phyloP scores from a whole-genome alignment of 331 rosid species.

The Quercus phellos region DNA sequence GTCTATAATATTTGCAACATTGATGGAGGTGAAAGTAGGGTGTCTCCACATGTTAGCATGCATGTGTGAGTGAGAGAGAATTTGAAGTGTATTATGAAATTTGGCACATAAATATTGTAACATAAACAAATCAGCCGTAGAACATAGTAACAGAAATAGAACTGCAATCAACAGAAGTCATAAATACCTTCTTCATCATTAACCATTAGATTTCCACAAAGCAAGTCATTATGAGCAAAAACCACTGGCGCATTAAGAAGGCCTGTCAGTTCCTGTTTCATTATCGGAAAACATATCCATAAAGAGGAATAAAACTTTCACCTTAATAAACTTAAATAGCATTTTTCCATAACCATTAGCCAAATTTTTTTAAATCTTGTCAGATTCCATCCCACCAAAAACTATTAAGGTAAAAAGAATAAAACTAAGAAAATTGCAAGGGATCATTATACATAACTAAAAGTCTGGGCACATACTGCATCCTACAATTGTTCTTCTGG shows the following conservation, averaged over 20 bases:
- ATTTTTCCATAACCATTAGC: background rate
- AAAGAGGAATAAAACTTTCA: conserved; percentile 2
- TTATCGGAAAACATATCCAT: conserved; percentile 24
- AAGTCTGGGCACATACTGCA: background rate
- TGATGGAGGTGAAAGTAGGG: background rate
- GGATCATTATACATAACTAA: background rate
- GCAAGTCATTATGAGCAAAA: conserved; percentile 90
- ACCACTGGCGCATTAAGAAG: conserved; percentile 68
- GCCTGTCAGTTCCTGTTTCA: conserved; percentile 71
- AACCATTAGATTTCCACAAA: conserved; percentile 90
- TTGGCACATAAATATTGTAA: background rate
- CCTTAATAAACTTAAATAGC: background rate
- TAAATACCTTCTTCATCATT: conserved; percentile 76
- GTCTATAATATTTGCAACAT: background rate
- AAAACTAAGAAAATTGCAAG: background rate
- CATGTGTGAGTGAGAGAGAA: background rate
- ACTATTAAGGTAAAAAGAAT: background rate
- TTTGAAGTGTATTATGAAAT: background rate
- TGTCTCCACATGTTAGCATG: background rate
- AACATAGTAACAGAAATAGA: background rate
- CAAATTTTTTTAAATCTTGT: background rate
- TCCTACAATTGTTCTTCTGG: background rate
- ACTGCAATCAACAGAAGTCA: background rate
- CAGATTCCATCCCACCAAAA: background rate
- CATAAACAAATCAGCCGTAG: background rate